A percentile compares a stretch with the other conserved stretches of the same genome.
Conservation (phyloP, 176 grass and related monocot genomes). For the Oryza meyeriana region DNA sequence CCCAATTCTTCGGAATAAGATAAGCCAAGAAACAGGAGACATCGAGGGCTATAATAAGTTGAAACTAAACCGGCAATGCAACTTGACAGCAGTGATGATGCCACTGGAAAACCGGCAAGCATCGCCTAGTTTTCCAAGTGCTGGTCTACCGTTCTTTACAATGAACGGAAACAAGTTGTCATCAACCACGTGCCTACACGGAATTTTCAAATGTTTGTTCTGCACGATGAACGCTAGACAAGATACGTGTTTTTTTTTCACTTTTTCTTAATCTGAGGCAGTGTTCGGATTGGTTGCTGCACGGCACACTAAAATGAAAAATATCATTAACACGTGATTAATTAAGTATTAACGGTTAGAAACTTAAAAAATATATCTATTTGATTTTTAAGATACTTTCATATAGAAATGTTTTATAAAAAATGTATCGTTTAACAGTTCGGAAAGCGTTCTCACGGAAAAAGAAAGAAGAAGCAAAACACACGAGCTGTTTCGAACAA, state of each 20-base stretch:
- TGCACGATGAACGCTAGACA: not conserved
- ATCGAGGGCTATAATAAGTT: not conserved
- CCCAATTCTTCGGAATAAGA: not conserved
- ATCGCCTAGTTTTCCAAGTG: not conserved
- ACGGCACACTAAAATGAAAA: too few species aligned
- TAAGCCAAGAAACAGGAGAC: not conserved
- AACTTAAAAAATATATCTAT: too few species aligned
- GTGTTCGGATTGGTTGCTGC: too few species aligned
- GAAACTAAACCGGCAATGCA: not conserved
- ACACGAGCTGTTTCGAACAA: too few species aligned
- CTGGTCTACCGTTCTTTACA: not conserved
- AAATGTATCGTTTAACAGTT: too few species aligned
- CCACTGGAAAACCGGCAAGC: not conserved
- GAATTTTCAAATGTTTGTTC: not conserved
- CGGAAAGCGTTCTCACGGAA: too few species aligned
- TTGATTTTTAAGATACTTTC: too few species aligned
- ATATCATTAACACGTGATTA: too few species aligned
- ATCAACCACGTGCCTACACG: not conserved
- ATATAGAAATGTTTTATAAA: too few species aligned
- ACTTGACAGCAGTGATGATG: not conserved
- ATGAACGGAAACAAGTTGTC: not conserved
- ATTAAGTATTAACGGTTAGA: too few species aligned
- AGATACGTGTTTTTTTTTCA: not conserved
- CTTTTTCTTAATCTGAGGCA: not conserved
- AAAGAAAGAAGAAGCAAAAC: too few species aligned